Percentiles rank a stretch among this genome's conserved stretches.
These are phyloP conservation scores for Terfezia claveryi DNA, from an alignment of 495 filamentous ascomycete species.

Conservation along the genomic window DNA sequence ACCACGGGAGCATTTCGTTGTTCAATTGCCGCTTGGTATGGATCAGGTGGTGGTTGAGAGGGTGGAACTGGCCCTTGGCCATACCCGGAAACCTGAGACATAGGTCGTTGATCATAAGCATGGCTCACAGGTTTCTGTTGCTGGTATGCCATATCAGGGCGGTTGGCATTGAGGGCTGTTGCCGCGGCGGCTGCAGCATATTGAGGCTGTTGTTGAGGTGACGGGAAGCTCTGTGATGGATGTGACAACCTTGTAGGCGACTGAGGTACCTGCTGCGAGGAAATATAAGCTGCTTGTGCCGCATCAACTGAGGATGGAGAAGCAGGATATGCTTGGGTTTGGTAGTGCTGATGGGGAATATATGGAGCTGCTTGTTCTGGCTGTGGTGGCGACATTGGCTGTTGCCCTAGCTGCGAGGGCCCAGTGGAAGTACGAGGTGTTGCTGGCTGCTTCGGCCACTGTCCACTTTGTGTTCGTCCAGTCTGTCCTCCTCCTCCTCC, in stretches of 20 bases:
- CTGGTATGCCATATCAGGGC: not conserved
- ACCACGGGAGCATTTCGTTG: not conserved
- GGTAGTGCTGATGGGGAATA: not conserved
- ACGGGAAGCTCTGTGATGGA: conserved; percentile 4
- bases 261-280: conserved; percentile 1
- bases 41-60: not conserved
- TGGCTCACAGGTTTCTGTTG: not conserved
- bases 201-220: conserved; percentile 4
- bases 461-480: not conserved
- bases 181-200: conserved; percentile 15
- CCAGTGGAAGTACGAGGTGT: not conserved
- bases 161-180: conserved; percentile 12
- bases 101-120: not conserved
- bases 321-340: not conserved
- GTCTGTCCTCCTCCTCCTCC: not conserved
- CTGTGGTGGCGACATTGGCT: not conserved
- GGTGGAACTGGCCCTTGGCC: not conserved
- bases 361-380: not conserved
- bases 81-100: not conserved
- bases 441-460: not conserved
- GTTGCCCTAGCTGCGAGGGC: not conserved
- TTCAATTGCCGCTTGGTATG: not conserved
- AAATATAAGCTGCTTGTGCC: not conserved
- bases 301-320: not conserved
- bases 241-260: conserved; percentile 12